Conservation (phyloP, 345 rosid genomes). For the Hevea brasiliensis region DNA sequence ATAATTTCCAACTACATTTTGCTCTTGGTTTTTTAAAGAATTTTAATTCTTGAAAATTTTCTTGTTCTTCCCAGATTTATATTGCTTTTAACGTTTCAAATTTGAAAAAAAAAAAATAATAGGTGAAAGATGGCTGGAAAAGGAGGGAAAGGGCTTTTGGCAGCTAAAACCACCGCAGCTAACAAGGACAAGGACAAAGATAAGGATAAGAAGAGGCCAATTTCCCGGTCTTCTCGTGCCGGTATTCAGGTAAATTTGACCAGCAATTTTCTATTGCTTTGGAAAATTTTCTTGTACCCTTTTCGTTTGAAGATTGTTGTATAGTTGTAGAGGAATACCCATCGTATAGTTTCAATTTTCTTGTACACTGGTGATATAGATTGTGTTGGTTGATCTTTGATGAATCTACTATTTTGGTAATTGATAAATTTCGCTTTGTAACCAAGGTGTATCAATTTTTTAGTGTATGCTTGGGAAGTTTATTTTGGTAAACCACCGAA, state of each 20-base stretch:
- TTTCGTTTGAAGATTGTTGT: no score
- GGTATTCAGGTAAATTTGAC: conserved; percentile 66
- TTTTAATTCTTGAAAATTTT: not conserved
- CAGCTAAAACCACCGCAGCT: conserved; percentile 75
- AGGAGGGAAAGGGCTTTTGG: conserved; percentile 84
- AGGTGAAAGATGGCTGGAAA: conserved; percentile 75
- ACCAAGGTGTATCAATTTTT: no score
- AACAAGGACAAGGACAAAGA: conserved; percentile 79
- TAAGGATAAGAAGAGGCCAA: conserved; percentile 80
- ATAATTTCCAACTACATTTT: conserved; percentile 2
- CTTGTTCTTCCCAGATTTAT: not conserved
- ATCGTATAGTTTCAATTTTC: no score
- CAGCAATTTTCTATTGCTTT: not conserved
- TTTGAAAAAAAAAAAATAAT: not conserved
- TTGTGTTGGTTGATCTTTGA: no score
- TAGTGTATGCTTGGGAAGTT: no score
- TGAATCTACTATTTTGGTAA: no score
- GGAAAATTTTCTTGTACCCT: no score
- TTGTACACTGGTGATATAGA: no score
- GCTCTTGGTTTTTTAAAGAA: not conserved
- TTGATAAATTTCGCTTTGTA: no score
- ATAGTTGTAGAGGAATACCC: no score
- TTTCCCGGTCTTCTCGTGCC: conserved; percentile 89
- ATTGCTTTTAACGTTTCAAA: no score
- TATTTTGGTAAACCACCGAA: no score